Evolutionary conservation across 1,284 basidiomycete genomes (phyloP).

Genomic region (Malassezia caprae): DNA sequence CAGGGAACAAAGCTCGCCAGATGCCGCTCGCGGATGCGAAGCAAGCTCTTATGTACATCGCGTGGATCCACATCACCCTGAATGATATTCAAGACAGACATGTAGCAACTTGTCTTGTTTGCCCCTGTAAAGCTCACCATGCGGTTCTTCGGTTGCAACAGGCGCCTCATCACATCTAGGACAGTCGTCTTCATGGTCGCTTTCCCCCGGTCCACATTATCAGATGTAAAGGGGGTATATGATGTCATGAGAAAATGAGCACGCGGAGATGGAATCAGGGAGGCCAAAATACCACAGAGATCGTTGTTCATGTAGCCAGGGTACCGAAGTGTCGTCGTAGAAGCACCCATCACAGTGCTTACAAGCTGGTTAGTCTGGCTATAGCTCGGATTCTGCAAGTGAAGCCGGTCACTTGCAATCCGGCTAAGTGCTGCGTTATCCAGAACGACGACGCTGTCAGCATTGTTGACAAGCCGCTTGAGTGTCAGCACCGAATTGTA

Average conservation of each 20-base stretch:
- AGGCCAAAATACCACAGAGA: slow-evolving; percentile 81
- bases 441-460: slow-evolving; percentile 91
- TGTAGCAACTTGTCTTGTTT: slow-evolving; percentile 56
- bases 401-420: slow-evolving; percentile 81
- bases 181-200: slow-evolving; percentile 51
- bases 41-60: slow-evolving; percentile 92
- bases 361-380: slow-evolving; percentile 53
- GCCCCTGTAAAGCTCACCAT: slow-evolving; percentile 75
- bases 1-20: slow-evolving; percentile 97
- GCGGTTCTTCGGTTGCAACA: slow-evolving; percentile 95
- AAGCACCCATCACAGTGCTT: slow-evolving; percentile 57
- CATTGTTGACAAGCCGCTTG: slow-evolving; percentile 88
- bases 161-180: slow-evolving; percentile 92
- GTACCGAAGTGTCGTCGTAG: slow-evolving; percentile 91
- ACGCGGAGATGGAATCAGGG: slow-evolving; percentile 92
- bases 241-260: slow-evolving; percentile 99
- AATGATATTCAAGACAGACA: slow-evolving; percentile 96
- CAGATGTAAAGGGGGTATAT: slow-evolving; percentile 95
- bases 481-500: slow-evolving; percentile 92
- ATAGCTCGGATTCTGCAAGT: slow-evolving; percentile 81
- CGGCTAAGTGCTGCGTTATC: slow-evolving; percentile 89
- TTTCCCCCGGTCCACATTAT: slow-evolving; percentile 51
- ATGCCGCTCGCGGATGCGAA: slow-evolving; percentile 90
- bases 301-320: slow-evolving; percentile 99
- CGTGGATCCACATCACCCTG: slow-evolving; percentile 94